phyloP scores from a whole-genome alignment of 352 stramenopile genomes.

The Globisporangium carolinianum region DNA sequence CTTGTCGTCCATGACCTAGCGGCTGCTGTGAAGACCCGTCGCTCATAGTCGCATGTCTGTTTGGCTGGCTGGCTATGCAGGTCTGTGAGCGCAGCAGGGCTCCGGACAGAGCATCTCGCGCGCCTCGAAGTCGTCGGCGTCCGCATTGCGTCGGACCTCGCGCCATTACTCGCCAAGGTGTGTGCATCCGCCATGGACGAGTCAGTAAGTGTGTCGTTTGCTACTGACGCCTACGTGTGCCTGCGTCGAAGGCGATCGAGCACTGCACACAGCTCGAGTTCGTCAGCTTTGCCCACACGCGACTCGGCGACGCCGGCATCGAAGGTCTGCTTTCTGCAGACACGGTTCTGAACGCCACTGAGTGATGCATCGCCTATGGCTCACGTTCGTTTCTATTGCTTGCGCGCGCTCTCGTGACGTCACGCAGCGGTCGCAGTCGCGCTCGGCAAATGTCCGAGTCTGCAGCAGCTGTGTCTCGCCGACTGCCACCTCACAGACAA shows the following conservation, averaged over 20 bases:
- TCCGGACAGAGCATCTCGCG: slow-evolving; percentile 21
- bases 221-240: neutral
- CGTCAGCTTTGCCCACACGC: slow-evolving; percentile 13
- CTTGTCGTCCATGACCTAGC: no score
- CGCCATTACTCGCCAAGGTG: slow-evolving; percentile 27
- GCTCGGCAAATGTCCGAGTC: slow-evolving; percentile 28
- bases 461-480: slow-evolving; percentile 38
- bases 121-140: slow-evolving; percentile 33
- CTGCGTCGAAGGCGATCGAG: slow-evolving; percentile 17
- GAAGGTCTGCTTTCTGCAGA: slow-evolving; percentile 6
- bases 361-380: neutral
- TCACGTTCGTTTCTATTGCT: no score
- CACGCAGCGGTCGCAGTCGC: slow-evolving; percentile 25
- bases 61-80: neutral
- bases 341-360: no score
- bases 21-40: no score
- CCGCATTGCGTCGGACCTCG: slow-evolving; percentile 14
- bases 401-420: neutral
- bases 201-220: no score
- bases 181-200: no score
- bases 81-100: slow-evolving; percentile 20
- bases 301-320: slow-evolving; percentile 9
- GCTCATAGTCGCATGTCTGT: no score
- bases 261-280: slow-evolving; percentile 15
- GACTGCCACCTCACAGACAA: slow-evolving; percentile 43